Evolutionary conservation across 805 yeast genomes (phyloP), one percentile per base, ranked within the genome.

Genomic region (Candida koratica): DNA sequence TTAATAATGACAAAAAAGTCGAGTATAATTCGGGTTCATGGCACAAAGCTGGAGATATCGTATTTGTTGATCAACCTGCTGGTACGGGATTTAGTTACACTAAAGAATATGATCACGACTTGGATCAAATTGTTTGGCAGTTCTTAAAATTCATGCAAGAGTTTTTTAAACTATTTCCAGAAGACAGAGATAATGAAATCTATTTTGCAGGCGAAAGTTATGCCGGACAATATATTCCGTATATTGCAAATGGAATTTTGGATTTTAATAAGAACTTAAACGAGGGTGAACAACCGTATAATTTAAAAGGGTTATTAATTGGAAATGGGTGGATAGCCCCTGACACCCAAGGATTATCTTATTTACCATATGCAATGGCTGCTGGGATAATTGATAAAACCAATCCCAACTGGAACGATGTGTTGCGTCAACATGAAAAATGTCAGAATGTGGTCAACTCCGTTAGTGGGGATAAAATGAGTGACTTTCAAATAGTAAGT

Each of bases 281-380:
- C 7, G 47, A 45, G 5, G 40, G 38, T 5, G 39, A 45, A 20
- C 52, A 25, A 28, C 52, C 32, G 45, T 61, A 61, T 13, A 66
- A 79, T 37, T 56, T 89, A 39, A 67, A 73, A 42, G 93, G 90
- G 0, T 54, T 87, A 6, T 45, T 88, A 44, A 81, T 93, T 39
- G 96, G 96, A 11, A 90, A 90, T 60, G 97, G 96, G 1, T 90
- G 96, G 95, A 77, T 89, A 10, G 89, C 87, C 31, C 97, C 97
- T 1, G 75, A 80, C 43, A 72, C 75, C 28, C 98, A 93, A 64
- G 80, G 90, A 35, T 67, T 86, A 42, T 77, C 95, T 12, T 85
- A 82, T 48, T 58, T 84, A 23, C 94, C 94, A 1, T 88, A 75
- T 56, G 71, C 84, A 0, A 44, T 77, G 17, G 70, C 78, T 13